Evolutionary conservation across 164 flowering plant species (phyloP).

Genomic region (Vitis cinerea): DNA sequence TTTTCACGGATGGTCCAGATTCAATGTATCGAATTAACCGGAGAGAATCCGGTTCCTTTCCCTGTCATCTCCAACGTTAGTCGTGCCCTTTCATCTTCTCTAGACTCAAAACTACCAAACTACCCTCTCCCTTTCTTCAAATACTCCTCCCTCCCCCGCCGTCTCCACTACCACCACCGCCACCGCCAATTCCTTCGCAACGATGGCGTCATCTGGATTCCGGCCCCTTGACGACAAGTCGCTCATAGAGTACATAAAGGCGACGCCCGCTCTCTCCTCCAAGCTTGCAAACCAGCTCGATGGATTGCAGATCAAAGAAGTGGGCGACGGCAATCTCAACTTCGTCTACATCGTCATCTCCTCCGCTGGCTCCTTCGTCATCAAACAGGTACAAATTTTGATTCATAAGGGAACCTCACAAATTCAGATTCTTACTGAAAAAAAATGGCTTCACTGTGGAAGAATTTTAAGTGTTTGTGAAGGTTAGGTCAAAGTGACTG

Average conservation of each 20-base stretch:
- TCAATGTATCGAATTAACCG: no score
- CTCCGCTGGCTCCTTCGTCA: conserved; percentile 31
- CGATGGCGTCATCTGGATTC: conserved; percentile 53
- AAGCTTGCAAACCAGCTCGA: conserved; percentile 57
- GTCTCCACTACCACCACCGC: not conserved
- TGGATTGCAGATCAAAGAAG: conserved; percentile 66
- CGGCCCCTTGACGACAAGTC: conserved; percentile 67
- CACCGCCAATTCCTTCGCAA: not conserved
- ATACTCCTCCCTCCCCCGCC: not conserved
- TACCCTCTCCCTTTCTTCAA: no score
- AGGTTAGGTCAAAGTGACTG: conserved; percentile 20
- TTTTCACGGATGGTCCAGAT: no score
- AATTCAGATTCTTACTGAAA: no score
- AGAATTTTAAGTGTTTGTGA: no score
- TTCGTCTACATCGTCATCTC: conserved; percentile 28
- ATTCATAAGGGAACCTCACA: no score
- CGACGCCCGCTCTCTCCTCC: conserved; percentile 59
- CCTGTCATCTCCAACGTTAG: no score
- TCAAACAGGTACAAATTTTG: conserved; percentile 27
- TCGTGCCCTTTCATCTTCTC: not conserved
- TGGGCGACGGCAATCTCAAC: conserved; percentile 76
- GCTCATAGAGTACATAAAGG: conserved; percentile 68
- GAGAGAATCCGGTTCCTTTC: no score
- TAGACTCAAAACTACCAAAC: no score
- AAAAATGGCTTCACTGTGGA: no score